phyloP scores from a whole-genome alignment of 495 filamentous ascomycete species.

The Rusavskia elegans region DNA sequence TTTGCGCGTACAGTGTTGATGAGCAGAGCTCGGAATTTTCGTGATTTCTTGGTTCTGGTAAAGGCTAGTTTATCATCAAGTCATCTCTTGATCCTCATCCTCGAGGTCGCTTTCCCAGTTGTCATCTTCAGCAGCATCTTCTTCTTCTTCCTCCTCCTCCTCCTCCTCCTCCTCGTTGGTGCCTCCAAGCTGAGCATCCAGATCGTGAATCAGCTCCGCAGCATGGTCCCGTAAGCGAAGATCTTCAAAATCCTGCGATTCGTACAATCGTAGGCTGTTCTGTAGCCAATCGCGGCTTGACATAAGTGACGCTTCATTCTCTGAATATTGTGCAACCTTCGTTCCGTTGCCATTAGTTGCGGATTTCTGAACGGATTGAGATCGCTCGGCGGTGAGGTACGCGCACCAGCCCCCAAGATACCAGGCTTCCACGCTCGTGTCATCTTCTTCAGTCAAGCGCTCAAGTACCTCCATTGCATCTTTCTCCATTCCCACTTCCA shows the following conservation, averaged over 20 bases:
- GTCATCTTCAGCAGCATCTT: not conserved
- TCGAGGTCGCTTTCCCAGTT: slow-evolving; percentile 21
- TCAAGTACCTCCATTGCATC: slow-evolving; percentile 76
- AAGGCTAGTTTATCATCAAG: slow-evolving; percentile 17
- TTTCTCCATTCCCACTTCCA: slow-evolving; percentile 77
- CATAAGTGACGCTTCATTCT: slow-evolving; percentile 21
- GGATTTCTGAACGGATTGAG: slow-evolving; percentile 10
- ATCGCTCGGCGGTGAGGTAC: slow-evolving; percentile 51
- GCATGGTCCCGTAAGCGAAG: slow-evolving; percentile 35
- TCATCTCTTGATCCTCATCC: slow-evolving; percentile 26
- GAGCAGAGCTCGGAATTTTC: not conserved
- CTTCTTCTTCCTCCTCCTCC: slow-evolving; percentile 2
- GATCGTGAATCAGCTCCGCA: slow-evolving; percentile 39
- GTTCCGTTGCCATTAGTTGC: slow-evolving; percentile 5
- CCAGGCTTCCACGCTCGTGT: slow-evolving; percentile 87
- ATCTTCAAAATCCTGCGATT: slow-evolving; percentile 33
- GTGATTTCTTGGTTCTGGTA: not conserved
- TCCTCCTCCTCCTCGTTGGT: slow-evolving; percentile 3
- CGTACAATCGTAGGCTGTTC: slow-evolving; percentile 32
- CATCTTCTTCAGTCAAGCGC: slow-evolving; percentile 69
- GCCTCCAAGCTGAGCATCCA: slow-evolving; percentile 22
- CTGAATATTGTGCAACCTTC: slow-evolving; percentile 14
- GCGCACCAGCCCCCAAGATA: slow-evolving; percentile 91
- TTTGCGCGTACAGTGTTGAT: no score
- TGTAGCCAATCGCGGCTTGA: slow-evolving; percentile 38